phyloP scores from a whole-genome alignment of 768 basidiomycete genomes.

The Tylopilus subfusipes region DNA sequence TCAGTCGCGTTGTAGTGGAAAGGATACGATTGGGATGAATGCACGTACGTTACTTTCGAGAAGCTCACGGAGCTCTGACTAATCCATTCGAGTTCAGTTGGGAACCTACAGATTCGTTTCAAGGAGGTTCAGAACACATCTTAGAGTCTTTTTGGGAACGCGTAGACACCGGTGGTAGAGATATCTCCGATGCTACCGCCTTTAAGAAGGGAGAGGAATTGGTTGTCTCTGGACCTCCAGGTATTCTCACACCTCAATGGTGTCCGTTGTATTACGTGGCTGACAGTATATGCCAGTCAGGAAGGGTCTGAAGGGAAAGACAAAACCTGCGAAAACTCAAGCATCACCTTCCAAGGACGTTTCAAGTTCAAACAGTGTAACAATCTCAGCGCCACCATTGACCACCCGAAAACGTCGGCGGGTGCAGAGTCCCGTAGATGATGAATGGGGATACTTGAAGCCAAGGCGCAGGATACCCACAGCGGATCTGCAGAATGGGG shows the following conservation, averaged over 20 bases:
- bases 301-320: conserved; percentile 18
- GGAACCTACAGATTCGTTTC: conserved; percentile 64
- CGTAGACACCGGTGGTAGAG: conserved; percentile 38
- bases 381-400: conserved; percentile 19
- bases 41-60: conserved; percentile 47
- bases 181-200: conserved; percentile 42
- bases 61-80: neutral
- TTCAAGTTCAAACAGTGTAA: conserved; percentile 5
- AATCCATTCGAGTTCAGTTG: conserved; percentile 43
- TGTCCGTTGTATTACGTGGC: neutral
- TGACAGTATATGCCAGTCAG: conserved; percentile 15
- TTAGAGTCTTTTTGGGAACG: conserved; percentile 37
- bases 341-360: conserved; percentile 6
- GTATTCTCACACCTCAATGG: conserved; percentile 31
- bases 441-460: conserved; percentile 7
- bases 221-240: conserved; percentile 55
- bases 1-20: conserved; percentile 48
- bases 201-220: conserved; percentile 58
- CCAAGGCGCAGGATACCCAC: conserved; percentile 13
- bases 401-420: conserved; percentile 27
- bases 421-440: conserved; percentile 2
- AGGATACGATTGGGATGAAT: conserved; percentile 48
- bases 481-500: conserved; percentile 4
- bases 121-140: conserved; percentile 52
- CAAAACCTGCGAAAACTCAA: conserved; percentile 9